Conservation (phyloP, 2,329 filamentous ascomycete species). For the Rutstroemia sydowiana region DNA sequence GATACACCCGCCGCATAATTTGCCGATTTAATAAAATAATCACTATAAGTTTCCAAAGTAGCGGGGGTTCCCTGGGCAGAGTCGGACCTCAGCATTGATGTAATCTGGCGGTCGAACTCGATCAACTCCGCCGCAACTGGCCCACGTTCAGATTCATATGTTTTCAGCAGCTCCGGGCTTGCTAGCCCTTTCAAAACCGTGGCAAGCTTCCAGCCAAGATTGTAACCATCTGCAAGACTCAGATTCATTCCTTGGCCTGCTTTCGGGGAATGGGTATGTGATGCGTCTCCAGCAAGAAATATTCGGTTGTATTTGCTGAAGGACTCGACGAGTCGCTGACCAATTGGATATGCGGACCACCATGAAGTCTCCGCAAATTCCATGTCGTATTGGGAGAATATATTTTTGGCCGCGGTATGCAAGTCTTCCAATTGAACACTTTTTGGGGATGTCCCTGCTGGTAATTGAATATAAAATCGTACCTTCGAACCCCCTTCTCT, state of each 20-base stretch:
- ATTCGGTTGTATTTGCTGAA: conserved; percentile 48
- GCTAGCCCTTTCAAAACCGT: conserved; percentile 46
- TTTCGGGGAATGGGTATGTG: conserved; percentile 54
- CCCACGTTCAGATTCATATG: conserved; percentile 55
- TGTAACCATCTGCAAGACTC: conserved; percentile 53
- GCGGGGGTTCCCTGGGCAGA: not conserved
- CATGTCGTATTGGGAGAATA: conserved; percentile 47
- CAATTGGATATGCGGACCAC: conserved; percentile 53
- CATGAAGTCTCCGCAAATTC: conserved; percentile 46
- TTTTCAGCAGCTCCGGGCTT: conserved; percentile 46
- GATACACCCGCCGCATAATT: not conserved
- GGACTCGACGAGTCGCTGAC: conserved; percentile 50
- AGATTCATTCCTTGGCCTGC: conserved; percentile 56
- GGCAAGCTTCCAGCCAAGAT: conserved; percentile 52
- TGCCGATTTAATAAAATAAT: not conserved
- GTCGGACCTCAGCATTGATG: not conserved
- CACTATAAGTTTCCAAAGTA: not conserved
- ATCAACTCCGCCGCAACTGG: conserved; percentile 60
- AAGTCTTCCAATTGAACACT: conserved; percentile 56
- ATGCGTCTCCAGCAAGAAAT: conserved; percentile 45
- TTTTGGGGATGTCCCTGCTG: conserved; percentile 35
- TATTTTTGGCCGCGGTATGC: conserved; percentile 57
- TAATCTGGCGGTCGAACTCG: conserved; percentile 41
- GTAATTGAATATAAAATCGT: conserved; percentile 56
- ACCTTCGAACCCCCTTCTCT: conserved; percentile 49